Evolutionary conservation across 495 filamentous ascomycete genomes (phyloP).

Genomic region (Trichocladium uniseriatum): DNA sequence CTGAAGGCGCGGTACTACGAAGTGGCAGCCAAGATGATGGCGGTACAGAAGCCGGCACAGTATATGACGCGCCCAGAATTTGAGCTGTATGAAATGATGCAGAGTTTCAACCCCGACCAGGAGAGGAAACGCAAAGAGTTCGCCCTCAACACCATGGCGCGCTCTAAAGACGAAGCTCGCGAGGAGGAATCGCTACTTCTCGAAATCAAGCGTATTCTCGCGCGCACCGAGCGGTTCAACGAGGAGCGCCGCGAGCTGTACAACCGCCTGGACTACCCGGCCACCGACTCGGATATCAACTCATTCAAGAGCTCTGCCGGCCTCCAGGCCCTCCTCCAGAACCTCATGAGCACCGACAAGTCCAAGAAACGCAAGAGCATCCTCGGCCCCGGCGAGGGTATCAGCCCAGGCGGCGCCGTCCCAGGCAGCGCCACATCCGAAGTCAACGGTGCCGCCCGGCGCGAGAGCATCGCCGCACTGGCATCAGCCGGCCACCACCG

Average conservation of each 20-base stretch:
- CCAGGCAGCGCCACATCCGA: conserved; percentile 30
- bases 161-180: conserved; percentile 75
- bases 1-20: conserved; percentile 86
- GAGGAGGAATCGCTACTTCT: conserved; percentile 83
- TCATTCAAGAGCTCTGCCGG: conserved; percentile 73
- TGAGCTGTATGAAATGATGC: conserved; percentile 69
- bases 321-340: conserved; percentile 67
- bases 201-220: conserved; percentile 83
- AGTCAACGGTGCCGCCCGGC: conserved; percentile 27
- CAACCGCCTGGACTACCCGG: conserved; percentile 69
- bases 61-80: conserved; percentile 81
- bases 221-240: conserved; percentile 69
- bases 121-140: conserved; percentile 76
- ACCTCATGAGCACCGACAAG: conserved; percentile 69
- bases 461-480: conserved; percentile 42
- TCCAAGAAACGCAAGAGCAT: conserved; percentile 65
- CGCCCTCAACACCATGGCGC: conserved; percentile 64
- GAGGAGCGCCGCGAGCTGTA: conserved; percentile 88
- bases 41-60: conserved; percentile 67
- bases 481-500: conserved; percentile 18
- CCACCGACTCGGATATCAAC: conserved; percentile 55
- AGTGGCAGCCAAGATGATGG: conserved; percentile 75
- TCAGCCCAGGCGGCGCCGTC: conserved; percentile 27
- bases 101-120: conserved; percentile 68
- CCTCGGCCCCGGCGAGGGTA: conserved; percentile 45